Evolutionary conservation across 257 asterid genomes (phyloP).

Genomic region (Nicotiana noctiflora): DNA sequence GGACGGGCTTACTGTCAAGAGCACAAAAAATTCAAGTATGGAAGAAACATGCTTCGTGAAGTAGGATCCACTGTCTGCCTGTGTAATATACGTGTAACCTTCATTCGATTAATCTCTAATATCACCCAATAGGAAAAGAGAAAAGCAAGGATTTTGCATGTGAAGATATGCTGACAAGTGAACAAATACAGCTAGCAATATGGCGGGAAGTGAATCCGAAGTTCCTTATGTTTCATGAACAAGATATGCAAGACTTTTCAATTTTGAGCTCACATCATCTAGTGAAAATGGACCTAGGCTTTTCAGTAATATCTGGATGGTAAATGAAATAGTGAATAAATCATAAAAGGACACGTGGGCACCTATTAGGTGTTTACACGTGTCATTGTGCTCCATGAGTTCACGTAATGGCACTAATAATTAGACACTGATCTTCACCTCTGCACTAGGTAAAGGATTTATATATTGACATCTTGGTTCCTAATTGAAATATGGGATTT

Average conservation of each 20-base stretch:
- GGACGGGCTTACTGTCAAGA: not conserved
- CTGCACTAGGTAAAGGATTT: not conserved
- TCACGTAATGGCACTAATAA: not conserved
- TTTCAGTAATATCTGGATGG: not conserved
- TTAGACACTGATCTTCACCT: not conserved
- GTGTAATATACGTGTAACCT: not conserved
- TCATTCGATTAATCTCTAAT: not conserved
- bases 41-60: not conserved
- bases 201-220: not conserved
- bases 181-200: not conserved
- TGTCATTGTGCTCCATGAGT: not conserved
- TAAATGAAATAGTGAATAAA: not conserved
- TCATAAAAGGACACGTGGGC: not conserved
- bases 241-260: not conserved
- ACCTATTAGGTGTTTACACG: not conserved
- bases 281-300: not conserved
- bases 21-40: not conserved
- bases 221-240: not conserved
- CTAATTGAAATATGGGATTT: not conserved
- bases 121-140: not conserved
- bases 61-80: not conserved
- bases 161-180: not conserved
- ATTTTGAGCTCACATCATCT: not conserved
- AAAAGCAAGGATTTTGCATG: not conserved
- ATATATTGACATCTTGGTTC: not conserved